These are phyloP conservation scores for Neotropicomus parvogracilis DNA, from an alignment of 1,284 basidiomycete genomes.

Conservation along the genomic window DNA sequence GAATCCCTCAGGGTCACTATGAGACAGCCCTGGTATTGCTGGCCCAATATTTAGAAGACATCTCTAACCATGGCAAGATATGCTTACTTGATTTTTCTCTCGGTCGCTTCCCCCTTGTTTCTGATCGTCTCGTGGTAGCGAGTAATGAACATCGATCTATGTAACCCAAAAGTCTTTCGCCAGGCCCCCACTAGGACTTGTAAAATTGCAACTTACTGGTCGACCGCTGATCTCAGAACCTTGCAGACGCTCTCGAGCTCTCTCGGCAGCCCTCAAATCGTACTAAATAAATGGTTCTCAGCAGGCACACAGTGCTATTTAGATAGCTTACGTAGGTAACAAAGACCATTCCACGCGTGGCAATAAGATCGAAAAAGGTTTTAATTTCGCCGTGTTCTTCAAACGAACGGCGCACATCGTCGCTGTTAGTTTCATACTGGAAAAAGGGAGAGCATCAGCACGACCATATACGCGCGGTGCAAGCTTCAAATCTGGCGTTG, in stretches of 20 bases:
- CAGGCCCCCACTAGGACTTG: not conserved
- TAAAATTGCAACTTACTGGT: slow-evolving; percentile 53
- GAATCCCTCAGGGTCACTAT: slow-evolving; percentile 76
- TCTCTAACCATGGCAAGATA: not conserved
- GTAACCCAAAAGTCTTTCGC: slow-evolving; percentile 1
- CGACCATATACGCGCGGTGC: slow-evolving; percentile 3
- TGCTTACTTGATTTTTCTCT: slow-evolving; percentile 81
- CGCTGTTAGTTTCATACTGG: slow-evolving; percentile 88
- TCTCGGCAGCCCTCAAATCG: slow-evolving; percentile 88
- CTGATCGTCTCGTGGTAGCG: slow-evolving; percentile 86
- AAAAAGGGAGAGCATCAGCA: slow-evolving; percentile 21
- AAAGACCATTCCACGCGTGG: slow-evolving; percentile 94
- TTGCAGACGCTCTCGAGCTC: slow-evolving; percentile 84
- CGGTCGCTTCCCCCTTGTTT: slow-evolving; percentile 63
- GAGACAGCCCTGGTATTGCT: slow-evolving; percentile 79
- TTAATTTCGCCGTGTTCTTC: slow-evolving; percentile 93
- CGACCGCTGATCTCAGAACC: slow-evolving; percentile 80
- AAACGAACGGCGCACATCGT: slow-evolving; percentile 81
- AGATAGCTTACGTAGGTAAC: slow-evolving; percentile 84
- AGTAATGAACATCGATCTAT: slow-evolving; percentile 97
- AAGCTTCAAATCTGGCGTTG: slow-evolving; percentile 14
- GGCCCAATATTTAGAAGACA: slow-evolving; percentile 11
- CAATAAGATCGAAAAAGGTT: slow-evolving; percentile 93
- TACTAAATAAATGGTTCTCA: slow-evolving; percentile 49
- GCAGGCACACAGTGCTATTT: slow-evolving; percentile 1